These are phyloP conservation scores for Calocybe indica DNA, from an alignment of 768 basidiomycete genomes.

Conservation along the genomic window DNA sequence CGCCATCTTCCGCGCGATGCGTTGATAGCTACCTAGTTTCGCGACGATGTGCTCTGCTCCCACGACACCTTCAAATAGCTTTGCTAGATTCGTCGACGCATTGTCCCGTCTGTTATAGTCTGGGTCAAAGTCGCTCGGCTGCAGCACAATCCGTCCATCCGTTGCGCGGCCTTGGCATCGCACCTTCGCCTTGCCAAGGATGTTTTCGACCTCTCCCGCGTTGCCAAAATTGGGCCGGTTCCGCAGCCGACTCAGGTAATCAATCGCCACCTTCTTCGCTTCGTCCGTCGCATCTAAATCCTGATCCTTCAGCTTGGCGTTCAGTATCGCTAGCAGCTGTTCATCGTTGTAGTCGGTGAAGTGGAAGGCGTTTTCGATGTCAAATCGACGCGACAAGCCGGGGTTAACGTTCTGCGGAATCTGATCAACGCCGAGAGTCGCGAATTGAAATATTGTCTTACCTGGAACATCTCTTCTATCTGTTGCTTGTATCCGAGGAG, in stretches of 20 bases:
- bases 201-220: constrained; percentile 58
- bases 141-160: constrained; percentile 39
- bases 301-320: constrained; percentile 51
- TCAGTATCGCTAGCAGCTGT: constrained; percentile 46
- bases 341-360: constrained; percentile 58
- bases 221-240: constrained; percentile 62
- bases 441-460: constrained; percentile 14
- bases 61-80: constrained; percentile 58
- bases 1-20: constrained; percentile 38
- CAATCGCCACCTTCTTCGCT: constrained; percentile 53
- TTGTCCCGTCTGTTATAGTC: constrained; percentile 45
- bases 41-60: constrained; percentile 50
- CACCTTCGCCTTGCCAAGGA: constrained; percentile 44
- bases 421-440: neutral
- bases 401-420: constrained; percentile 60
- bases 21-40: constrained; percentile 47
- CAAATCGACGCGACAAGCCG: constrained; percentile 59
- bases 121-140: constrained; percentile 60
- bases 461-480: constrained; percentile 75
- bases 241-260: constrained; percentile 33
- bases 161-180: constrained; percentile 31
- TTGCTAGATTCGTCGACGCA: constrained; percentile 43
- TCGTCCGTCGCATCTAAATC: constrained; percentile 49
- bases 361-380: constrained; percentile 62
- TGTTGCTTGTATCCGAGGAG: constrained; percentile 60